Percentiles rank a stretch among this genome's conserved stretches.
Evolutionary conservation across 1,139 yeast genomes (phyloP).

Genomic region (Saccharomyces pastorianus): DNA sequence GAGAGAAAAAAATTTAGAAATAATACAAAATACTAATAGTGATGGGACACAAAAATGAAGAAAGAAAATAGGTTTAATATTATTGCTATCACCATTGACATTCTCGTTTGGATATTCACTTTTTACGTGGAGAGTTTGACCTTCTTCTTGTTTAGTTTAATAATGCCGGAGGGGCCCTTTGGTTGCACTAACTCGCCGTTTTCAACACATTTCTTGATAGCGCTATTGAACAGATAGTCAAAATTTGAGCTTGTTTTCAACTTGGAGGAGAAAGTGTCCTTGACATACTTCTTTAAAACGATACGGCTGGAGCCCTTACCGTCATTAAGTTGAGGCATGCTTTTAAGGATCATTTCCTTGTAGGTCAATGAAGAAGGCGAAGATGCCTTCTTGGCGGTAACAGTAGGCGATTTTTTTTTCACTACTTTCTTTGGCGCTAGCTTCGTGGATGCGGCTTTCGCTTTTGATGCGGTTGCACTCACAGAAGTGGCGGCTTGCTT

Average conservation of each 20-base stretch:
- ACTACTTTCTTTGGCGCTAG: conserved; percentile 3
- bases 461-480: conserved; percentile 5
- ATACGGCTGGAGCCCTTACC: conserved; percentile 42
- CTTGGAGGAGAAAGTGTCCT: conserved; percentile 37
- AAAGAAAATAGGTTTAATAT: background rate
- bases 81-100: background rate
- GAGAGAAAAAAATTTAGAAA: background rate
- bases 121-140: conserved; percentile 11
- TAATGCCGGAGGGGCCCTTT: conserved; percentile 54
- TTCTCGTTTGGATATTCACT: background rate
- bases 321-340: conserved; percentile 18
- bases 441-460: conserved; percentile 3
- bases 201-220: conserved; percentile 75
- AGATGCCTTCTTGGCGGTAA: conserved; percentile 7
- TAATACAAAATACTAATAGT: background rate
- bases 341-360: conserved; percentile 23
- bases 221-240: conserved; percentile 68
- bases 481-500: conserved; percentile 4
- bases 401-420: conserved; percentile 1
- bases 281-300: conserved; percentile 57
- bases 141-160: conserved; percentile 29
- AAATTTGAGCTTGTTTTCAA: conserved; percentile 55
- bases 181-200: conserved; percentile 76
- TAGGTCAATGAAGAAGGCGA: conserved; percentile 17
- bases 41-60: background rate